A percentile compares a stretch with the other conserved stretches of the same genome.
Evolutionary conservation across 1,284 basidiomycete genomes (phyloP).

Genomic region (Fomitopsis pinicola): DNA sequence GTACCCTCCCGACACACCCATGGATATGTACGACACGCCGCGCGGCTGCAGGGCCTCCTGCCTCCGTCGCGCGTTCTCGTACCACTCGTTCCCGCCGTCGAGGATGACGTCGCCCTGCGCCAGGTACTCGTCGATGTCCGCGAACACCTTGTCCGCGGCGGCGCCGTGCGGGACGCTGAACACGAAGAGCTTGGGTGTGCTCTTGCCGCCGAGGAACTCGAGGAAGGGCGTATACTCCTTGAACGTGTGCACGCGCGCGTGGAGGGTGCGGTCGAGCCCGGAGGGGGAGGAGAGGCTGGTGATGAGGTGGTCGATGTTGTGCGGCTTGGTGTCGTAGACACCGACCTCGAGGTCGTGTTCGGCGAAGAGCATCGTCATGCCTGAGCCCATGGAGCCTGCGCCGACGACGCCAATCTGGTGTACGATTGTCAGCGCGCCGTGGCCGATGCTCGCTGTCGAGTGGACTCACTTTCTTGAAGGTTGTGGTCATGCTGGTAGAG

Average conservation of each 20-base stretch:
- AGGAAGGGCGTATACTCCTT: conserved; percentile 19
- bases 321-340: conserved; percentile 14
- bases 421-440: background rate
- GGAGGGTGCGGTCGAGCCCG: conserved; percentile 13
- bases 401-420: conserved; percentile 20
- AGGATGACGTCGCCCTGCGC: conserved; percentile 18
- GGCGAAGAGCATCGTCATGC: conserved; percentile 23
- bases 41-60: conserved; percentile 13
- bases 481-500: background rate
- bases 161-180: conserved; percentile 21
- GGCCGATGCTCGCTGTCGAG: background rate
- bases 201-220: conserved; percentile 12
- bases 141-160: conserved; percentile 15
- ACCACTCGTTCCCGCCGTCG: conserved; percentile 22
- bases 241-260: conserved; percentile 14
- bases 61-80: conserved; percentile 15
- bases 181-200: conserved; percentile 18
- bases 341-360: conserved; percentile 20
- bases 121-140: conserved; percentile 11
- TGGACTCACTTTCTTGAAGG: background rate
- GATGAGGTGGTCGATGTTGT: conserved; percentile 16
- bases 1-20: conserved; percentile 21
- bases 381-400: conserved; percentile 22
- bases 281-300: background rate
- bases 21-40: conserved; percentile 17